Evolutionary conservation across 495 filamentous ascomycete species (phyloP).

Genomic region (Cercophora samala): DNA sequence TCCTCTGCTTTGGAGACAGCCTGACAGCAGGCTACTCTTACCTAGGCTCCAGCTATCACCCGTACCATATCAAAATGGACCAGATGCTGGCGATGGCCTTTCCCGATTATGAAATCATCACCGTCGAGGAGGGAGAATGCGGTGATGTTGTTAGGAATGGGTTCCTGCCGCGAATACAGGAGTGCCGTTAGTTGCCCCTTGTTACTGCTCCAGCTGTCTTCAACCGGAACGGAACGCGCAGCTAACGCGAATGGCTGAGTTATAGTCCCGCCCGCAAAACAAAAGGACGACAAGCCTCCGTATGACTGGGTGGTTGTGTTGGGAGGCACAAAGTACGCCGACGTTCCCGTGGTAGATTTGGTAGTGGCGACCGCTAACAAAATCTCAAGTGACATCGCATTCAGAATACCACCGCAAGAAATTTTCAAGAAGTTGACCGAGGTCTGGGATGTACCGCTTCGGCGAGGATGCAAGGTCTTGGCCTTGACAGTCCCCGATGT

Average conservation of each 20-base stretch:
- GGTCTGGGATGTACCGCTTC: slow-evolving; percentile 47
- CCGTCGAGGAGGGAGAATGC: slow-evolving; percentile 42
- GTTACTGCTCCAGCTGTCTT: not conserved
- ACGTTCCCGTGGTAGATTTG: not conserved
- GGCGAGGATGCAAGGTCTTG: slow-evolving; percentile 50
- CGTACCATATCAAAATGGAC: slow-evolving; percentile 46
- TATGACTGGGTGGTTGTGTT: slow-evolving; percentile 52
- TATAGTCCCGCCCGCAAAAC: slow-evolving; percentile 2
- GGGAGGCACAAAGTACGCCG: slow-evolving; percentile 56
- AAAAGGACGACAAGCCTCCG: slow-evolving; percentile 2
- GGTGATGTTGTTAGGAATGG: slow-evolving; percentile 52
- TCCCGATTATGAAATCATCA: slow-evolving; percentile 35
- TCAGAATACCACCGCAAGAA: slow-evolving; percentile 31
- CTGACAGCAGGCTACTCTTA: slow-evolving; percentile 56
- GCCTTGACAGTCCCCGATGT: slow-evolving; percentile 60
- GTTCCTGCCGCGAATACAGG: slow-evolving; percentile 47
- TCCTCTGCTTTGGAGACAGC: slow-evolving; percentile 65
- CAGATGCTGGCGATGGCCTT: slow-evolving; percentile 42
- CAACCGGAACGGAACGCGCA: no score
- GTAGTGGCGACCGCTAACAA: not conserved
- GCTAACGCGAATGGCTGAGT: not conserved
- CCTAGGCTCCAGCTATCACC: slow-evolving; percentile 45
- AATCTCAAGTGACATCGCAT: slow-evolving; percentile 44
- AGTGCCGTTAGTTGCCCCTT: slow-evolving; percentile 33
- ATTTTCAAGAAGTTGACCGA: slow-evolving; percentile 41